Evolutionary conservation across 192 early-diverging fungal species (phyloP).

Genomic region (Coemansia sp.): DNA sequence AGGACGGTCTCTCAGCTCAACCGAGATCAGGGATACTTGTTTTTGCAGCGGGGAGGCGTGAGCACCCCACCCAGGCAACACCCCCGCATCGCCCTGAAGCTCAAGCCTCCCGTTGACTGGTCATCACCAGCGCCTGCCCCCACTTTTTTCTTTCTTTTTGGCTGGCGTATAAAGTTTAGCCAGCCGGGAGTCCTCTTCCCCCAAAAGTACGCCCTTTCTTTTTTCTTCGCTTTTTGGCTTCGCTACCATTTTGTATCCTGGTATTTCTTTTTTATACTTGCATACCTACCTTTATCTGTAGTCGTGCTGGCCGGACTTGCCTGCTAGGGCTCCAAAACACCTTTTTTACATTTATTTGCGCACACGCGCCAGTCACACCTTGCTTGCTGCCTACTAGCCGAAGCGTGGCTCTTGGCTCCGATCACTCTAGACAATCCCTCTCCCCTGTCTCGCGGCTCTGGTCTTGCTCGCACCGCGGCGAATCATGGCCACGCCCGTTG

Average conservation of each 20-base stretch:
- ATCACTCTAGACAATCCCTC: not conserved
- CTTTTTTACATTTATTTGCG: not conserved
- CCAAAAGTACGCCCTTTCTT: not conserved
- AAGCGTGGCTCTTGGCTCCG: not conserved
- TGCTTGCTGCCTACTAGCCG: no score
- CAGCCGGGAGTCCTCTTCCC: not conserved
- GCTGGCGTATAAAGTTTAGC: slow-evolving; percentile 6
- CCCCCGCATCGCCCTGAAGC: not conserved
- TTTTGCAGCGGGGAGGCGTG: not conserved
- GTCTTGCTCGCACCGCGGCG: not conserved
- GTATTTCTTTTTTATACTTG: not conserved
- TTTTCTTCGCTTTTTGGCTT: not conserved
- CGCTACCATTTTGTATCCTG: not conserved
- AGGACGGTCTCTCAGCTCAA: no score
- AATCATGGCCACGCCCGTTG: not conserved
- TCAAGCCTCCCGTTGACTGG: not conserved
- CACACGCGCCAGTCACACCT: no score
- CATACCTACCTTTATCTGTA: not conserved
- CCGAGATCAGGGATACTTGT: no score
- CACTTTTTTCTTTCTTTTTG: not conserved
- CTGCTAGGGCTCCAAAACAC: not conserved
- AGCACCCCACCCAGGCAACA: not conserved
- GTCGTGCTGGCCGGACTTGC: not conserved
- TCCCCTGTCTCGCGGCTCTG: not conserved
- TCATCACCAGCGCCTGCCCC: not conserved